phyloP scores from a whole-genome alignment of 2,329 filamentous ascomycete genomes.

The Berkeleyomyces rouxiae region DNA sequence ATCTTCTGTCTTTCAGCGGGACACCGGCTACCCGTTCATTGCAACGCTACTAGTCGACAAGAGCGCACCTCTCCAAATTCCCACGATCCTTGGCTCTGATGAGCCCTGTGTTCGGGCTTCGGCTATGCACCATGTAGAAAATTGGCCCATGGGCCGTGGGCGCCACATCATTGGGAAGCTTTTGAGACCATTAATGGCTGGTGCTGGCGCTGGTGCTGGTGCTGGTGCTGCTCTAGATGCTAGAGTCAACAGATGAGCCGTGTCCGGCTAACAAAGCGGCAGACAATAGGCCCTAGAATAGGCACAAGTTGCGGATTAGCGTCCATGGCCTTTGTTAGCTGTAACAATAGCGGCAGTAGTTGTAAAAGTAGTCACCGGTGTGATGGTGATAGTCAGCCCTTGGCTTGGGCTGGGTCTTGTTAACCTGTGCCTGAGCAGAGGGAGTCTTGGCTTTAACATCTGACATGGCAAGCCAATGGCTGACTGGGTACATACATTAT shows the following conservation, averaged over 20 bases:
- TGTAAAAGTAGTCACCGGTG: not conserved
- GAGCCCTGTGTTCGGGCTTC: not conserved
- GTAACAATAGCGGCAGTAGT: not conserved
- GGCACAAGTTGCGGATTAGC: not conserved
- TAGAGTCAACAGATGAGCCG: not conserved
- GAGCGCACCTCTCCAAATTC: not conserved
- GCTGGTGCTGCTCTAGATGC: not conserved
- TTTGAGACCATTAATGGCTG: not conserved
- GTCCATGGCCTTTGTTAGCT: not conserved
- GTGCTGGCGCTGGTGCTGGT: no score
- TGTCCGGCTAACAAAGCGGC: not conserved
- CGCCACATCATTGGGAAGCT: not conserved
- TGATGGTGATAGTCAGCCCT: not conserved
- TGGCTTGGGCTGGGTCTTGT: no score
- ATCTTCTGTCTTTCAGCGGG: not conserved
- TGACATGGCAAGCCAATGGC: no score
- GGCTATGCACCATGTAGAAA: not conserved
- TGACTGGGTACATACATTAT: no score
- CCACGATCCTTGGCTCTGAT: not conserved
- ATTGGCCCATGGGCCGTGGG: not conserved
- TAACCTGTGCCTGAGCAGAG: no score
- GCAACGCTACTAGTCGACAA: not conserved
- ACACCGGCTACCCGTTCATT: not conserved
- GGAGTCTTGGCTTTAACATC: not conserved
- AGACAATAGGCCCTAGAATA: not conserved